Base-by-base conservation (phyloP, 2,329 filamentous ascomycete species). In the Fusarium papillatum region DNA sequence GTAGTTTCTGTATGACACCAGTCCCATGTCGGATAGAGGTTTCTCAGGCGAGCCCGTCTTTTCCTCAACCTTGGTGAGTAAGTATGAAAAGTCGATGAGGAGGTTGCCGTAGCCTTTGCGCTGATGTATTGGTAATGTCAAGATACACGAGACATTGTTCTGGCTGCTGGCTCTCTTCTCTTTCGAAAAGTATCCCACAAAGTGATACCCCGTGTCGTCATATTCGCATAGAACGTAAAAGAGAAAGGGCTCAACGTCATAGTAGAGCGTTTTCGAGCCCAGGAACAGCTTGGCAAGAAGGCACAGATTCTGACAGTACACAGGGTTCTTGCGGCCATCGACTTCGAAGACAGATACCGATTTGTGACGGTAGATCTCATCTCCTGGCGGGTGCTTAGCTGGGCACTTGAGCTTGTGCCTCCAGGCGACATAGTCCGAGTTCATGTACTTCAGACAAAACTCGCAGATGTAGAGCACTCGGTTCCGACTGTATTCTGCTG, bases 401-500 rank as follows among this genome's bases (percentile, higher is more conserved):
- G 95, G 94, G 79, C 97, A 99, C 86, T 99, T 99, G 79, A 95
- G 90, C 86, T 98, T 98, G 85, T 99, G 97, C 65, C 97, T 92
- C 95, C 96, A 98, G 17, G 97, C 96, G 34, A 99, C 97, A 80
- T 98, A 98, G 83, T 98, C 96, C 22, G 97, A 98, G 84, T 97
- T 98, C 95, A 99, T 98, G 86, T 99, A 99, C 85, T 98, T 99
- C 71, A 99, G 88, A 83, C 97, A 99, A 84, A 98, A 99, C 84
- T 99, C 97, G 88, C 97, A 99, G 75, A 99, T 98, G 85, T 98
- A 98, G n/a, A 99, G 90, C 43, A 98, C 94, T 36, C 95, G 93
- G 82, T 99, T 98, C 75, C 96, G 93, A 83, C 95, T 98, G 87
- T 99, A 99, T 85, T 99, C 97, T 82, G 98, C 97, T 0, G 97